Conservation (phyloP, 1,284 basidiomycete species). For the Neonothopanus nambi region DNA sequence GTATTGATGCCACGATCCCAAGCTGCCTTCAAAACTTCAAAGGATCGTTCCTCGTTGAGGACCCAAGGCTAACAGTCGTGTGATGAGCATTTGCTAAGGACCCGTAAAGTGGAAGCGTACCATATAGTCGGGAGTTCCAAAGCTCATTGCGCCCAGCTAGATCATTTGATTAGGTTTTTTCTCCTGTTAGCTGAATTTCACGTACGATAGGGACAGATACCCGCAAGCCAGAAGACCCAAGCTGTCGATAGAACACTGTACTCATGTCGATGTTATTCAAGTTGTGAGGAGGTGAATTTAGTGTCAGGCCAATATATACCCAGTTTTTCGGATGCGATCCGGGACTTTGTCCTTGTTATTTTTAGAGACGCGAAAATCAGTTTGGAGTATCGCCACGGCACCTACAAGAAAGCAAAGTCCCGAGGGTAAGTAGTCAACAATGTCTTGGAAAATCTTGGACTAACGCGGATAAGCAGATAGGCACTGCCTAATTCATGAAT, state of each 20-base stretch:
- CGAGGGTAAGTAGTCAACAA: no score
- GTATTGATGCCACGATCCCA: constrained; percentile 28
- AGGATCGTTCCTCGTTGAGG: constrained; percentile 38
- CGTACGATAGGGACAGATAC: constrained; percentile 15
- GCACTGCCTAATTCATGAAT: no score
- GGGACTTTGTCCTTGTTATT: no score
- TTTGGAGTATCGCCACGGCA: no score
- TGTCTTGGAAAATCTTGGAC: no score
- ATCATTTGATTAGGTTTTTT: background rate
- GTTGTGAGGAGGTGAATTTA: background rate
- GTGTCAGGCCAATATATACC: no score
- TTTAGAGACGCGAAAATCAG: no score
- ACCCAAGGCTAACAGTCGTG: constrained; percentile 27
- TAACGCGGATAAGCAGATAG: no score
- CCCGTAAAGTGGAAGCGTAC: background rate
- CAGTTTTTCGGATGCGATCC: no score
- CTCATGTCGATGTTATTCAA: background rate
- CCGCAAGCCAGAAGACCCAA: constrained; percentile 11
- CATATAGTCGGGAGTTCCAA: constrained; percentile 12
- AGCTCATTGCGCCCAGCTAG: constrained; percentile 11
- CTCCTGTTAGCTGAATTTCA: background rate
- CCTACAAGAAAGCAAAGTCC: no score
- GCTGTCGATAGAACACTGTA: constrained; percentile 10
- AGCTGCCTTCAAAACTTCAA: constrained; percentile 32
- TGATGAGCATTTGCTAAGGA: background rate